These are phyloP conservation scores for Fusarium pilosicola DNA, from an alignment of 2,329 filamentous ascomycete species.

Conservation along the genomic window DNA sequence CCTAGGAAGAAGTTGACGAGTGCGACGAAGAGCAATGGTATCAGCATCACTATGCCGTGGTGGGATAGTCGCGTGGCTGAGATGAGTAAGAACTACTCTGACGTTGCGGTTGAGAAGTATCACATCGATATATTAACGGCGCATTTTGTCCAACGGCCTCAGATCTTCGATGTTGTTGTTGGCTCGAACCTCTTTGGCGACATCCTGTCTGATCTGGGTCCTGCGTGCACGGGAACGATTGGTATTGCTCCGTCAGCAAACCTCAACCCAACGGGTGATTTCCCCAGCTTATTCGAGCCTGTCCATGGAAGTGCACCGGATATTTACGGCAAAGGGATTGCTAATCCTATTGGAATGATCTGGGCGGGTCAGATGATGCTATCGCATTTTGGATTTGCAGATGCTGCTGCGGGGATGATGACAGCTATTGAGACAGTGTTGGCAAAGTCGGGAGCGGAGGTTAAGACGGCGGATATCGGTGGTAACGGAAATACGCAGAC, in stretches of 20 bases:
- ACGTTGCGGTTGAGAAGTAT: constrained; percentile 71
- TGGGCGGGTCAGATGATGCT: constrained; percentile 75
- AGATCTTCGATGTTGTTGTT: constrained; percentile 70
- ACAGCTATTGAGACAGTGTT: constrained; percentile 73
- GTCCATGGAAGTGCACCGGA: constrained; percentile 80
- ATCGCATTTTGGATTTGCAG: constrained; percentile 39
- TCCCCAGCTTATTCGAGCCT: constrained; percentile 69
- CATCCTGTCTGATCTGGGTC: constrained; percentile 76
- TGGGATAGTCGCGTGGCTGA: constrained; percentile 70
- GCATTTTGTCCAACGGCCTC: constrained; percentile 68
- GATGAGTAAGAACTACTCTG: constrained; percentile 65
- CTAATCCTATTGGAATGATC: constrained; percentile 78
- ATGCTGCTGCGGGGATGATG: constrained; percentile 62
- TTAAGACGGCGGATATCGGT: constrained; percentile 48
- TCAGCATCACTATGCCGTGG: constrained; percentile 74
- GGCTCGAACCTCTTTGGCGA: constrained; percentile 72
- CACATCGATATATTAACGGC: constrained; percentile 74
- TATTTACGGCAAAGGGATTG: constrained; percentile 76
- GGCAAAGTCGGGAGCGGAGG: constrained; percentile 50
- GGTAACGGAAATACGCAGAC: constrained; percentile 42
- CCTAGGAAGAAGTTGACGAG: constrained; percentile 70
- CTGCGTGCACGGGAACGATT: constrained; percentile 75
- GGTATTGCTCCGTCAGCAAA: constrained; percentile 78
- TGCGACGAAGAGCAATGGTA: constrained; percentile 74
- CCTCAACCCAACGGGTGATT: constrained; percentile 66